Evolutionary conservation across 805 yeast genomes (phyloP).

Genomic region (Monosporozyma siamensis): DNA sequence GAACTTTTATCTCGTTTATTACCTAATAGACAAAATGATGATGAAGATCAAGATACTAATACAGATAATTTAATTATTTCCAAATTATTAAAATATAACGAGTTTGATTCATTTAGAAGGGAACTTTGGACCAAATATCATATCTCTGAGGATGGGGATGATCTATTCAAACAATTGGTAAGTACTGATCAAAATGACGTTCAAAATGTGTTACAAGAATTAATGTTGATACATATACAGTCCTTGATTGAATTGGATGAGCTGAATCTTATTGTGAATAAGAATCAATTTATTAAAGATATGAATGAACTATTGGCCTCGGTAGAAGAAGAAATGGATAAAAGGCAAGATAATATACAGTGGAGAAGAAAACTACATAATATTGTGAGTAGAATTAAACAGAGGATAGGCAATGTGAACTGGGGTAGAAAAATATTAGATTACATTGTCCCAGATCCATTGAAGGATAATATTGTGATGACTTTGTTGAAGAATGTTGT

Average conservation of each 20-base stretch:
- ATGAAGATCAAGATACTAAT: too few relatives aligned
- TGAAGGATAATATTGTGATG: slow-evolving; percentile 10
- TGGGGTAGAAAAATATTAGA: slow-evolving; percentile 6
- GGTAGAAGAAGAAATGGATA: background rate
- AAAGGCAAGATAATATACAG: too few relatives aligned
- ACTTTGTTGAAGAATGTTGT: slow-evolving; percentile 17
- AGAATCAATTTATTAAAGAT: background rate
- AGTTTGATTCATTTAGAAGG: too few relatives aligned
- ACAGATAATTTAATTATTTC: too few relatives aligned
- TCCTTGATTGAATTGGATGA: background rate
- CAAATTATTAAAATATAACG: too few relatives aligned
- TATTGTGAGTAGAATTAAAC: background rate
- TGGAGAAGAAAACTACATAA: too few relatives aligned
- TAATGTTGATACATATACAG: background rate
- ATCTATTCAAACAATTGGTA: too few relatives aligned
- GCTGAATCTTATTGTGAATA: background rate
- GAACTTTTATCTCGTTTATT: too few relatives aligned
- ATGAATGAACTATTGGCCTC: background rate
- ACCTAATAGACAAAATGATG: too few relatives aligned
- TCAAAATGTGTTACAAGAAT: background rate
- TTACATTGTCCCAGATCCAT: slow-evolving; percentile 18
- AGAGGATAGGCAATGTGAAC: background rate
- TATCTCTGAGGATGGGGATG: too few relatives aligned
- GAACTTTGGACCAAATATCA: too few relatives aligned
- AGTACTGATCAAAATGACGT: too few relatives aligned